Evolutionary conservation across 148 eudicot species (phyloP).

Genomic region (Rhododendron ovatum): DNA sequence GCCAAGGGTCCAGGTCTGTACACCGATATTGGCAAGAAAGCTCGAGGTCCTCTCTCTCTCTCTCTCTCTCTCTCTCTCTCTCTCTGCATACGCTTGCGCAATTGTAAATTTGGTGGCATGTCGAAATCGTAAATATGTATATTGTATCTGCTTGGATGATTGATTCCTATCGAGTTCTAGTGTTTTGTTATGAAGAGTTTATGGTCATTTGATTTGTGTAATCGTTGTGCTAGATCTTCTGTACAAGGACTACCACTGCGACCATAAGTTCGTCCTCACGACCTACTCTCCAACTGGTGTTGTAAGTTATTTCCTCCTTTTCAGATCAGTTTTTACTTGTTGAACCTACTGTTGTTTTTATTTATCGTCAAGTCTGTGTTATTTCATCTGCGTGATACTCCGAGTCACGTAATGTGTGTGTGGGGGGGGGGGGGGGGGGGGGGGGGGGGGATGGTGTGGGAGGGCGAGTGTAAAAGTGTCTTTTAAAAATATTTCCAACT

Average conservation of each 20-base stretch:
- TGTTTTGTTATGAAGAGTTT: background rate
- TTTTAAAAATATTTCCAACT: too few relatives aligned
- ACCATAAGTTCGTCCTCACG: conserved; percentile 70
- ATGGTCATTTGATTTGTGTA: background rate
- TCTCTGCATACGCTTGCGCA: background rate
- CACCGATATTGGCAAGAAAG: conserved; percentile 59
- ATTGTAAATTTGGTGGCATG: background rate
- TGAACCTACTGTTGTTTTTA: background rate
- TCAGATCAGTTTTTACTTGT: background rate
- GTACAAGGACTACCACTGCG: conserved; percentile 69
- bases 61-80: background rate
- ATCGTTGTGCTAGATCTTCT: conserved; percentile 45
- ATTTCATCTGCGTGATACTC: conserved; percentile 1
- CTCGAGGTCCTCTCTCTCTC: conserved; percentile 45
- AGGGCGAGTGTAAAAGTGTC: background rate
- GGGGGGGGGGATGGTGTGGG: background rate
- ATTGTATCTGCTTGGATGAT: background rate
- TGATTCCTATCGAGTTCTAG: background rate
- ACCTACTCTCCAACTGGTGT: conserved; percentile 75
- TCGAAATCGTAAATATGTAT: background rate
- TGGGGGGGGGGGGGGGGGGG: background rate
- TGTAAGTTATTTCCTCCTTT: conserved; percentile 31
- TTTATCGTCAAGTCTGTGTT: background rate
- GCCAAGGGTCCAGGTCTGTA: conserved; percentile 88
- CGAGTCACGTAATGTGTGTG: background rate